Evolutionary conservation across 139 green algal genomes (phyloP).

Genomic region (Coelastrella sp.): DNA sequence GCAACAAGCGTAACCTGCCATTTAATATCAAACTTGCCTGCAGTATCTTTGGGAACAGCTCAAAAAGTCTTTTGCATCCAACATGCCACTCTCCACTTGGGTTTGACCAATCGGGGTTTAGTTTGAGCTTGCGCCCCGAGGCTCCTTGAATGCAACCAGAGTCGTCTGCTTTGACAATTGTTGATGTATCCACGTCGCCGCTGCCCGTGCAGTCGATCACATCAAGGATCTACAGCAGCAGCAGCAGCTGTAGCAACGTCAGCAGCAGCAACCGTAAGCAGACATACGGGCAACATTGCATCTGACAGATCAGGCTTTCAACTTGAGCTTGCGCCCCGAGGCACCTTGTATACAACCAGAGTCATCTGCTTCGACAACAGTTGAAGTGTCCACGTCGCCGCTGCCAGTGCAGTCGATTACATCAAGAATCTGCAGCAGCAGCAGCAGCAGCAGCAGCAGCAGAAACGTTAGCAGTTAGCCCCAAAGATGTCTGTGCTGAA

Average conservation of each 20-base stretch:
- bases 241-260: no score
- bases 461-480: background rate
- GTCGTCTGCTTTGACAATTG: constrained; percentile 68
- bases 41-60: constrained; percentile 80
- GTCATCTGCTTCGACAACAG: constrained; percentile 68
- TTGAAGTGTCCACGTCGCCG: constrained; percentile 90
- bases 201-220: constrained; percentile 90
- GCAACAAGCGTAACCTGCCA: no score
- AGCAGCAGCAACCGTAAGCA: background rate
- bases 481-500: no score
- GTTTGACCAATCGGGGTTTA: constrained; percentile 89
- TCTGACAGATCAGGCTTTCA: no score
- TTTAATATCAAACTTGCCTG: background rate
- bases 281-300: no score
- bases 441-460: background rate
- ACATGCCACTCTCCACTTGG: constrained; percentile 91
- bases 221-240: constrained; percentile 69
- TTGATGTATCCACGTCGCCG: constrained; percentile 90
- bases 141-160: constrained; percentile 74
- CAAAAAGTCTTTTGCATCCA: constrained; percentile 79
- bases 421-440: constrained; percentile 70
- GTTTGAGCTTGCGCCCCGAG: constrained; percentile 66
- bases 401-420: constrained; percentile 90
- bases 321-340: constrained; percentile 66
- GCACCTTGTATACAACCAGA: constrained; percentile 74